Evolutionary conservation across 2,329 filamentous ascomycete genomes (phyloP).

Genomic region (Alternaria gaisen): DNA sequence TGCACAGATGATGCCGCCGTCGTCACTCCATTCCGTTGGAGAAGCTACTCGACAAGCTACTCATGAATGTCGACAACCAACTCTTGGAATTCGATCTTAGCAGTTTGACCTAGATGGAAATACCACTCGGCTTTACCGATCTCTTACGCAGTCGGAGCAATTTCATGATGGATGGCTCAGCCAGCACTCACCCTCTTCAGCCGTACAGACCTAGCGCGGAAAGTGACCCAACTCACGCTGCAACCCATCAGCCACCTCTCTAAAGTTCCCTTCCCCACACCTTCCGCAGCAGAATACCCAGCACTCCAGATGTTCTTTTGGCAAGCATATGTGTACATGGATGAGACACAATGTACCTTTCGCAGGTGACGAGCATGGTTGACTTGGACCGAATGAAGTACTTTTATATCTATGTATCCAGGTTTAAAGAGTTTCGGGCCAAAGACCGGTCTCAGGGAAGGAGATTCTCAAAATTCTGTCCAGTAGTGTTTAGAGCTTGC

Average conservation of each 20-base stretch:
- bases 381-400: not conserved
- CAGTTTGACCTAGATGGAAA: not conserved
- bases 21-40: not conserved
- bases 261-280: too few relatives aligned
- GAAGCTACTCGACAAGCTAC: not conserved
- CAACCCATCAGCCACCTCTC: too few relatives aligned
- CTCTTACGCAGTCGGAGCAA: not conserved
- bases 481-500: not conserved
- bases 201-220: not conserved
- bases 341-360: too few relatives aligned
- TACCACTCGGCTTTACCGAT: not conserved
- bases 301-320: too few relatives aligned
- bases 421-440: not conserved
- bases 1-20: not conserved
- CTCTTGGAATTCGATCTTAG: not conserved
- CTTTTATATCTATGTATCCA: not conserved
- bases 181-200: not conserved
- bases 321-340: too few relatives aligned
- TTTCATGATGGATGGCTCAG: not conserved
- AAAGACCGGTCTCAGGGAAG: not conserved
- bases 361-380: not conserved
- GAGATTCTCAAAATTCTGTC: not conserved
- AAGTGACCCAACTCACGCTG: not conserved
- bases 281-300: too few relatives aligned
- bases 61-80: not conserved